A percentile compares a stretch with the other conserved stretches of the same genome.
phyloP scores from a whole-genome alignment of 2,329 filamentous ascomycete species.

The Exophiala alcalophila region DNA sequence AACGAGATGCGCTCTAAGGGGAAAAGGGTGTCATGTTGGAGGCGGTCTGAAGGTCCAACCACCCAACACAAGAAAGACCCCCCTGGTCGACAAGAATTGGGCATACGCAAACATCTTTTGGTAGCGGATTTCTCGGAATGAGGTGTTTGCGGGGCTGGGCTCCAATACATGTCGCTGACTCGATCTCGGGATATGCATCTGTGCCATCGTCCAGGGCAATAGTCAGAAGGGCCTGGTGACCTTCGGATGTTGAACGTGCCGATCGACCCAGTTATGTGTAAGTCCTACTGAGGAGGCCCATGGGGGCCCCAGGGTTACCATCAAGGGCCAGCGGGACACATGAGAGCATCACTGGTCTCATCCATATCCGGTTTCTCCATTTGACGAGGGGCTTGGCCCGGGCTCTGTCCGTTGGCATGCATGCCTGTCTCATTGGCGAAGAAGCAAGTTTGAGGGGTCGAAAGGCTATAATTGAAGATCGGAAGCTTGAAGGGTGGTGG shows the following conservation, averaged over 20 bases:
- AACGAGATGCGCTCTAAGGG: too few relatives aligned
- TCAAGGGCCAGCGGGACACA: too few relatives aligned
- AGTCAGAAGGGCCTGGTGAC: background rate
- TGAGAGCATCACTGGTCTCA: too few relatives aligned
- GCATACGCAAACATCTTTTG: slow-evolving; percentile 2
- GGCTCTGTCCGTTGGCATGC: slow-evolving; percentile 9
- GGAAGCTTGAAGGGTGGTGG: slow-evolving; percentile 3
- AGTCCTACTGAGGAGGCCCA: too few relatives aligned
- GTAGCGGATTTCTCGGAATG: slow-evolving; percentile 22
- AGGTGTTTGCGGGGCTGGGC: slow-evolving; percentile 23
- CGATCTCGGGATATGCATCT: slow-evolving; percentile 22
- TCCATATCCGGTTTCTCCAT: slow-evolving; percentile 3
- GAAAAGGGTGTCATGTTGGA: too few relatives aligned
- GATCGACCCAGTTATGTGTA: slow-evolving; percentile 5
- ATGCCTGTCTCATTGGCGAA: slow-evolving; percentile 4
- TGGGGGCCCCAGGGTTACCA: too few relatives aligned
- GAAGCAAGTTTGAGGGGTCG: background rate
- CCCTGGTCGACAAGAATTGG: too few relatives aligned
- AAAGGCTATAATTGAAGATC: slow-evolving; percentile 8
- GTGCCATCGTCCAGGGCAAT: too few relatives aligned
- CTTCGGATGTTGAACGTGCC: too few relatives aligned
- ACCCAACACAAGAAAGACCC: too few relatives aligned
- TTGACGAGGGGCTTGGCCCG: slow-evolving; percentile 3
- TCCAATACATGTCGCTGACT: slow-evolving; percentile 11
- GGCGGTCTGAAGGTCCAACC: too few relatives aligned